Conservation (phyloP, 2,329 filamentous ascomycete species). For the Aureobasidium subglaciale region DNA sequence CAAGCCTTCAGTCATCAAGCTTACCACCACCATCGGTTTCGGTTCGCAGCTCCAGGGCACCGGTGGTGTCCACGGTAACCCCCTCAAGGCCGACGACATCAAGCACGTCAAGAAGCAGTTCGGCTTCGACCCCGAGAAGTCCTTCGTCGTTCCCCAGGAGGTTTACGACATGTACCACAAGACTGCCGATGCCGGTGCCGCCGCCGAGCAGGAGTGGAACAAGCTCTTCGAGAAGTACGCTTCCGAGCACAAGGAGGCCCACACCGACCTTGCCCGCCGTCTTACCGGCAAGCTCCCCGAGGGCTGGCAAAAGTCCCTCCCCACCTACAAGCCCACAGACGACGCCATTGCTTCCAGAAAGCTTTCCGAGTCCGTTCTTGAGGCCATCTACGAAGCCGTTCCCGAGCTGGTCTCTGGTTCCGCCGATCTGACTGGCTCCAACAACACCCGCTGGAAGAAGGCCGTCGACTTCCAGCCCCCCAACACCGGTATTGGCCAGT, state of each 20-base stretch:
- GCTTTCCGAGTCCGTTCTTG: constrained; percentile 87
- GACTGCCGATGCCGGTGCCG: constrained; percentile 77
- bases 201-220: constrained; percentile 92
- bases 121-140: constrained; percentile 91
- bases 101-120: constrained; percentile 91
- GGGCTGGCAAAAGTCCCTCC: constrained; percentile 92
- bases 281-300: constrained; percentile 77
- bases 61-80: constrained; percentile 90
- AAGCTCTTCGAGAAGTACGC: constrained; percentile 82
- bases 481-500: constrained; percentile 76
- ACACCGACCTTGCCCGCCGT: constrained; percentile 74
- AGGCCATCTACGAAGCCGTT: constrained; percentile 73
- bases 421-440: constrained; percentile 95
- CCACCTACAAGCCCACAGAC: constrained; percentile 82
- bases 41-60: constrained; percentile 91
- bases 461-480: constrained; percentile 97
- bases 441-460: constrained; percentile 97
- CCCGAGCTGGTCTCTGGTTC: constrained; percentile 94
- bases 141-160: constrained; percentile 86
- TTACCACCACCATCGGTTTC: constrained; percentile 95
- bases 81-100: constrained; percentile 89
- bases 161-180: constrained; percentile 89
- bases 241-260: constrained; percentile 68
- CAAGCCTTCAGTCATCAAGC: constrained; percentile 95
- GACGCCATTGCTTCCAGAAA: constrained; percentile 85